phyloP scores from a whole-genome alignment of 306 rosid genomes.

The Casuarina glauca region DNA sequence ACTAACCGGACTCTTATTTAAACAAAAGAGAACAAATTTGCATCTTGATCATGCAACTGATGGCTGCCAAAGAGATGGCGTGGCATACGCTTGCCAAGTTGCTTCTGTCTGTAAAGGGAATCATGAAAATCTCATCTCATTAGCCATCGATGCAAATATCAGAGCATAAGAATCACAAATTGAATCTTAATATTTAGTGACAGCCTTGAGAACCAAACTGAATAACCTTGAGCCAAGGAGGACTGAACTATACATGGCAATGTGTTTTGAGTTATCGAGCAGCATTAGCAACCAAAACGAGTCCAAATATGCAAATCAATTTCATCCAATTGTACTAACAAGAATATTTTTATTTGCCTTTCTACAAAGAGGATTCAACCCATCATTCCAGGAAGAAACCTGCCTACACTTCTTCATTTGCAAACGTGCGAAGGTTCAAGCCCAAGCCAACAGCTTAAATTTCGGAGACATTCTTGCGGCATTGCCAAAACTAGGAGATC shows the following conservation, averaged over 20 bases:
- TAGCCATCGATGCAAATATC: neutral
- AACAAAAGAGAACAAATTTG: neutral
- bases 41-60: neutral
- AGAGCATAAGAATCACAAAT: neutral
- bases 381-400: neutral
- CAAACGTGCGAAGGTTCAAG: neutral
- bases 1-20: neutral
- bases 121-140: neutral
- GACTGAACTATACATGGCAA: neutral
- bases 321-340: neutral
- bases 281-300: neutral
- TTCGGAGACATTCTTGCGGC: too few species aligned
- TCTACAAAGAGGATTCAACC: slow-evolving; percentile 2
- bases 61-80: neutral
- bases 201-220: neutral
- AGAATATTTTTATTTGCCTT: slow-evolving; percentile 1
- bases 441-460: slow-evolving; percentile 22
- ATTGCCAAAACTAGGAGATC: too few species aligned
- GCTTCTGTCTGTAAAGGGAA: neutral
- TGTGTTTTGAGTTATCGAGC: neutral
- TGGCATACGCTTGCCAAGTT: neutral
- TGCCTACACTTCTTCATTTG: neutral
- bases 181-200: neutral
- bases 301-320: slow-evolving; percentile 1
- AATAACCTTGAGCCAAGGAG: neutral